Evolutionary conservation across 192 early-diverging fungal species (phyloP), one percentile per base, ranked within the genome.

Genomic region (Linderina pennispora): DNA sequence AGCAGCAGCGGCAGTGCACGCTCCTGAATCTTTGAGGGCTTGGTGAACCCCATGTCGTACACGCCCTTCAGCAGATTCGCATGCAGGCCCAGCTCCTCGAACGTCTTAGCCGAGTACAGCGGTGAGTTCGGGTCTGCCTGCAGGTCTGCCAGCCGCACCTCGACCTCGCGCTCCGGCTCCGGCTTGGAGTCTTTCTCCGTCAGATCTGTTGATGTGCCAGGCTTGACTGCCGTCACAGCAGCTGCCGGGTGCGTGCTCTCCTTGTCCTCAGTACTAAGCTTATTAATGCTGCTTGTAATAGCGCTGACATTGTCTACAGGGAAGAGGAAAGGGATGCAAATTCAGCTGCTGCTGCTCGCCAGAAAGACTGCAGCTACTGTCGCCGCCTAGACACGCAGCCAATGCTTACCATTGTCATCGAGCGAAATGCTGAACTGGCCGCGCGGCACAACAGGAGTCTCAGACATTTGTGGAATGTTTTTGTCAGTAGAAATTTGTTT

Each of bases 1-100:
- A 98, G 61, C 23, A 98, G 75, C 43, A 98, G 49, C 1, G 95
- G 95, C 7, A 98, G 66, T 8, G 95, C 95, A 36, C 81, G 78
- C 60, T 92, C 93, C 73, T 98, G 95, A 61, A 98, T 96, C 58
- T 94, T 94, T 14, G 91, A 94, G 1, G 95, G 95, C 53, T 82
- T 82, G 38, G 86, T 78, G 58, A 92, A 98, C 37, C 86, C 86
- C 91, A 94, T 92, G 48, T 75, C 84, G 77, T 96, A 98, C 20
- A 98, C 40, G 36, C 93, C 93, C 63, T 94, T 91, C 40, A 96
- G 76, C 32, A 98, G 62, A 22, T 96, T 81, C 25, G 69, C 76
- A 46, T 77, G 80, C 75, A 91, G 62, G 3, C 83, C 81, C 22
- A 91, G 72, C 23, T 90, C 78, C 26, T 86, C 84, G 50, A 87